Percentiles rank a stretch among this genome's conserved stretches.
These are phyloP conservation scores for Coccinonectria pachysandricola DNA, from an alignment of 2,329 filamentous ascomycete genomes.

Conservation along the genomic window DNA sequence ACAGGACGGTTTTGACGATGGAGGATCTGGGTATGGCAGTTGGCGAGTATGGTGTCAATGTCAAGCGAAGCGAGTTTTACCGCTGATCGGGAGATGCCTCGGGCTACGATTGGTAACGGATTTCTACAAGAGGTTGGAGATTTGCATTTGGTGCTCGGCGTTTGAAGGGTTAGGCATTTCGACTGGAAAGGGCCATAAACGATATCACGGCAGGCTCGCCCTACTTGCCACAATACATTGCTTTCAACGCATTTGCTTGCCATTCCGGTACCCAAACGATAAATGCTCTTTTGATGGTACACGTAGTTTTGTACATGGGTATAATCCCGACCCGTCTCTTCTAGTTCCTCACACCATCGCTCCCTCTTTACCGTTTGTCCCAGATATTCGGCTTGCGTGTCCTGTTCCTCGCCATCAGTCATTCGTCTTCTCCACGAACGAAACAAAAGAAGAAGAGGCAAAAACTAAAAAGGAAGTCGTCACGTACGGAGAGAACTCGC, in stretches of 20 bases:
- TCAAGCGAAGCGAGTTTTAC: slow-evolving; percentile 97
- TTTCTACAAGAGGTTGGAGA: slow-evolving; percentile 5
- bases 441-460: too few species aligned
- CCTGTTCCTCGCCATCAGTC: slow-evolving; percentile 23
- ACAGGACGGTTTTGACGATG: slow-evolving; percentile 93
- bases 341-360: slow-evolving; percentile 7
- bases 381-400: slow-evolving; percentile 51
- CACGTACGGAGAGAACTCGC: slow-evolving; percentile 80
- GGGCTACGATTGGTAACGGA: too few species aligned
- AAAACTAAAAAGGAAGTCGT: too few species aligned
- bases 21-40: slow-evolving; percentile 98
- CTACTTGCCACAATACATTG: slow-evolving; percentile 11
- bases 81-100: slow-evolving; percentile 36
- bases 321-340: slow-evolving; percentile 7
- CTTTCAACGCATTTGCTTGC: slow-evolving; percentile 5
- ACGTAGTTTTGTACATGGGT: slow-evolving; percentile 21
- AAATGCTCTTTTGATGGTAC: slow-evolving; percentile 22
- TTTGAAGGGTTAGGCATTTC: too few species aligned
- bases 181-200: slow-evolving; percentile 5
- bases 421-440: too few species aligned
- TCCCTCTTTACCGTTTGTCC: slow-evolving; percentile 25
- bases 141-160: slow-evolving; percentile 14
- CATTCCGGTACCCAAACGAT: too few species aligned
- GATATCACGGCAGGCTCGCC: slow-evolving; percentile 11
- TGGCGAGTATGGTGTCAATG: slow-evolving; percentile 93